Conservation (phyloP, 176 grass and related monocot genomes). For the Chrysopogon serrulatus region DNA sequence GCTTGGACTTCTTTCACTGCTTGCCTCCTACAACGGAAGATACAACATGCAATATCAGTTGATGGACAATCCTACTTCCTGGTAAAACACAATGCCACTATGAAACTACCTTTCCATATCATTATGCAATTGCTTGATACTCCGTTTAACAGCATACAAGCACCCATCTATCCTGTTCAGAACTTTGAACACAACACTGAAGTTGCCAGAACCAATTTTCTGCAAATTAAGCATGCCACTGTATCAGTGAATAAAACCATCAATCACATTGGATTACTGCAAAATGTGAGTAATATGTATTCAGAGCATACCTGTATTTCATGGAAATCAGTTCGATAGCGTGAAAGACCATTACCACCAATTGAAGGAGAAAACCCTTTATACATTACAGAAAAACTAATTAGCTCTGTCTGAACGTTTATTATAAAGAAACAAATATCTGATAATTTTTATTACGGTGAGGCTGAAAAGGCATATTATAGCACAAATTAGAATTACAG, state of each 20-base stretch:
- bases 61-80: not conserved
- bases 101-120: constrained; percentile 78
- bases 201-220: constrained; percentile 95
- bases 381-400: not conserved
- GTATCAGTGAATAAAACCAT: constrained; percentile 3
- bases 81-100: not conserved
- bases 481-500: not conserved
- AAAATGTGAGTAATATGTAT: not conserved
- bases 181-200: constrained; percentile 93
- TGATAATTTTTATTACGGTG: not conserved
- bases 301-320: constrained; percentile 62
- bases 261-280: not conserved
- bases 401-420: not conserved
- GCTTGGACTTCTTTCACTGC: constrained; percentile 98
- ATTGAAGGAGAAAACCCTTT: constrained; percentile 65
- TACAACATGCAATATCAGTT: constrained; percentile 20
- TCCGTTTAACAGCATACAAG: constrained; percentile 94
- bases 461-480: not conserved
- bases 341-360: constrained; percentile 76
- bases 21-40: constrained; percentile 65
- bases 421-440: not conserved
- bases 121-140: constrained; percentile 66
- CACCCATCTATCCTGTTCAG: constrained; percentile 96
- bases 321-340: constrained; percentile 92
- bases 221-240: constrained; percentile 30